Evolutionary conservation across 176 grass and related monocot genomes (phyloP), one percentile per base, ranked within the genome.

Genomic region (Aegilops bicornis): DNA sequence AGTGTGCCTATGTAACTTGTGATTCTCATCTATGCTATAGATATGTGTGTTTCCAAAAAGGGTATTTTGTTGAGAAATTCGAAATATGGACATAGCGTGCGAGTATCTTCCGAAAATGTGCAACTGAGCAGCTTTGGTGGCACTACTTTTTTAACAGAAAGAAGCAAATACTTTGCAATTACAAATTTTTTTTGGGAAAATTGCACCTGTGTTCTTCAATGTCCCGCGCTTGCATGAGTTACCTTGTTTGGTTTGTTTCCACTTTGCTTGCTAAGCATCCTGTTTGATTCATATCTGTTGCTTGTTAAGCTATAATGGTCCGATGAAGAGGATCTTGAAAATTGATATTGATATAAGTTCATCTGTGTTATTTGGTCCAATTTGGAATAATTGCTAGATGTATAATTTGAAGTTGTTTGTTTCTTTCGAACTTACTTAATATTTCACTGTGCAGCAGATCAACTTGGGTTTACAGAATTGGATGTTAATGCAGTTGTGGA

Each of bases 11-110:
- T 64, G 58, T 36, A 66, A 23, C 43, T 75, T 89, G 17, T 76
- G 32, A 43, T 35, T 39, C 17, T 71, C 36, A 27, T 89, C 31
- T 84, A 2, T 84, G 42, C 74, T 65, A 80, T 30, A 89, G n/a
- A 31, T 64, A 58, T 77, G 40, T 65, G 24, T 73, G 24, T 72
- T 42, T 64, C 32, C 33, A 16, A 45, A 22, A 59, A 23, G 54
- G 14, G 10, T 32, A 73, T 73, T 84, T 61, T 52, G 13, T 79
- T 60, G 45, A 52, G 73, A 76, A 79, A 30, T 1, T 79, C 2
- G 16, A 64, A 65, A 3, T 10, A 15, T 73, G 27, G 19, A 64
- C 47, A 37, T 52, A 22, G 25, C 16, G 24, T 82, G 31, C 31
- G 9, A 73, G 13, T 52, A 69, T 88, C 80, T 69, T 69, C 6